These are phyloP conservation scores for Boletus rubescentipes DNA, from an alignment of 768 basidiomycete species.

Conservation along the genomic window DNA sequence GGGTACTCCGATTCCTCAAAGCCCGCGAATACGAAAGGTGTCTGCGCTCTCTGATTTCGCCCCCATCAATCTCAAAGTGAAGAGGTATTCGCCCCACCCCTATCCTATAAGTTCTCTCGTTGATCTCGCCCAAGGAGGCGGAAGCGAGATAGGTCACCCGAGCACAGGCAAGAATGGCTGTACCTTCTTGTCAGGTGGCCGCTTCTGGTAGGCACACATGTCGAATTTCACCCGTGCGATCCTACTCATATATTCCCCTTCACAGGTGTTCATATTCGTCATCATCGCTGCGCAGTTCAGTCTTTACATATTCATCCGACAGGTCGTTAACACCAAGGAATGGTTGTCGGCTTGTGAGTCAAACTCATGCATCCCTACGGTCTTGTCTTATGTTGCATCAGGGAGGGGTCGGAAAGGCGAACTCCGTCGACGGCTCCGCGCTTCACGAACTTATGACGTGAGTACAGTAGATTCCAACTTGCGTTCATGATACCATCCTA, in stretches of 20 bases:
- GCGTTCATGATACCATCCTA: not conserved
- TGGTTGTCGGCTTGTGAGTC: slow-evolving; percentile 82
- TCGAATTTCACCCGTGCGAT: not conserved
- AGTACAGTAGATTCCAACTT: slow-evolving; percentile 5
- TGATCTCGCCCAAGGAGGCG: slow-evolving; percentile 34
- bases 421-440: slow-evolving; percentile 72
- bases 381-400: slow-evolving; percentile 28
- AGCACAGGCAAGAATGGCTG: slow-evolving; percentile 65
- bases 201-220: slow-evolving; percentile 55
- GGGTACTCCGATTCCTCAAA: slow-evolving; percentile 25
- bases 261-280: slow-evolving; percentile 77
- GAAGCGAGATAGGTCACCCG: slow-evolving; percentile 32
- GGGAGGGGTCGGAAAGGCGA: slow-evolving; percentile 85
- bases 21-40: slow-evolving; percentile 69
- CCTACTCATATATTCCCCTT: slow-evolving; percentile 4
- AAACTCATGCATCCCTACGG: not conserved
- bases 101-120: not conserved
- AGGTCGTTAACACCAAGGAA: slow-evolving; percentile 93
- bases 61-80: slow-evolving; percentile 83
- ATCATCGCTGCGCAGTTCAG: slow-evolving; percentile 86
- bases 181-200: slow-evolving; percentile 87
- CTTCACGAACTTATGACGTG: slow-evolving; percentile 72
- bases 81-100: slow-evolving; percentile 45
- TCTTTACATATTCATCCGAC: slow-evolving; percentile 82
- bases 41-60: slow-evolving; percentile 86